Evolutionary conservation across 2,329 filamentous ascomycete species (phyloP).

Genomic region (Cladobotryum protrusum): DNA sequence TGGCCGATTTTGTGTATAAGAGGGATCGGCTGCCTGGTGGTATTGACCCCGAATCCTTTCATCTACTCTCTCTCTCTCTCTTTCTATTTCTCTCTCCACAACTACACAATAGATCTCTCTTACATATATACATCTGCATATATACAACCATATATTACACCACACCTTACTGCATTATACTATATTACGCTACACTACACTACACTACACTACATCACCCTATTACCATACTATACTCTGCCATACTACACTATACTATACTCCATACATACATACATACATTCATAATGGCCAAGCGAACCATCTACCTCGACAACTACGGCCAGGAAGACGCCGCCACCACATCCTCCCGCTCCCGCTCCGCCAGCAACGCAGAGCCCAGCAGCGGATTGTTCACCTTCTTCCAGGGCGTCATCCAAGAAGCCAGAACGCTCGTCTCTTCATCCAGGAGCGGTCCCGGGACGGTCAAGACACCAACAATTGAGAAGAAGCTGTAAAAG

Average conservation of each 20-base stretch:
- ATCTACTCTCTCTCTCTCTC: too few relatives aligned
- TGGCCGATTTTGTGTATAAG: too few relatives aligned
- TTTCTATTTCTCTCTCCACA: too few relatives aligned
- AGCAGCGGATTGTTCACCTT: conserved; percentile 5
- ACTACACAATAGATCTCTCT: too few relatives aligned
- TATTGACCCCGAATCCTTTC: too few relatives aligned
- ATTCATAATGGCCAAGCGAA: conserved; percentile 10
- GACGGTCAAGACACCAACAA: conserved; percentile 5
- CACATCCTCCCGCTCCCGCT: neutral
- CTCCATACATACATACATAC: neutral
- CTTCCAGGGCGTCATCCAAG: conserved; percentile 8
- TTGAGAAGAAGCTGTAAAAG: conserved; percentile 3
- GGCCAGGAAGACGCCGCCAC: neutral
- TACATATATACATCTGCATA: neutral
- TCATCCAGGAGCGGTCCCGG: neutral
- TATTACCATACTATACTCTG: neutral
- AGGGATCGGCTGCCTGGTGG: too few relatives aligned
- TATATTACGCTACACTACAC: neutral
- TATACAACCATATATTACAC: neutral
- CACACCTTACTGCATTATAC: too few relatives aligned
- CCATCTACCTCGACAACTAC: conserved; percentile 12
- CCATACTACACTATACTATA: neutral
- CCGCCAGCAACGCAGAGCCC: neutral
- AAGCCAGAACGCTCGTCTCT: conserved; percentile 7
- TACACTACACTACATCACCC: neutral